Base-by-base conservation (phyloP, 2,329 filamentous ascomycete genomes). In the Acrodontium crateriforme region DNA sequence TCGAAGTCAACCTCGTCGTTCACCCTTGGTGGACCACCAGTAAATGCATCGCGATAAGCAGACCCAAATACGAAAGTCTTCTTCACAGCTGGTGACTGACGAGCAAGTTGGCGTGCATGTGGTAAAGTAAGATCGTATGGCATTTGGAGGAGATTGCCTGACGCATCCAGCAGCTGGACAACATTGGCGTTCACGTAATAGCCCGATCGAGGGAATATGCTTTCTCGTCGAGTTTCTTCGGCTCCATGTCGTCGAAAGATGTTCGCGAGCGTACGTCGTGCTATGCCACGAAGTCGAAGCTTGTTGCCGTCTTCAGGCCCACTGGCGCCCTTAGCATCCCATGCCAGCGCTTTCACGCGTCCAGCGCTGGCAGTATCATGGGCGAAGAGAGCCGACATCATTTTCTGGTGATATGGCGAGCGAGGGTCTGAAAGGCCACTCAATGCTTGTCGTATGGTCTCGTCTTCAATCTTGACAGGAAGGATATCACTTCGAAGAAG, bases 1-100 rank as follows among this genome's bases (percentile, higher is more conserved):
- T 98, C 89, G 51, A 95, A 98, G 51, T 95, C 85, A 2, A 91
- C 85, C 49, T 95, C 89, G 7, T 81, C 78, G 49, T 82, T 78
- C 45, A 77, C 78, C 31, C 69, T 68, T 5, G 89, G 89, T 41
- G 92, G 80, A 2, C 82, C 80, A 6, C 82, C 84, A 30, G 74
- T 75, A 26, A 74, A 65, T 24, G 70, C 74, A 38, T 91, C 80
- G 21, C 89, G 72, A 49, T 83, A 95, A 1, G 95, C 84, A 18
- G 69, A 77, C 5, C 84, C 85, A 50, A 98, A 94, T 0, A 80
- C 74, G 52, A 83, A 93, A 0, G 80, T 81, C 39, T 82, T 79
- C 40, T 81, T 71, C 4, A 82, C 58, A 1, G 72, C 63, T 0
- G 72, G 62, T 9, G 62, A 62, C 24, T 75, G 69, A 37, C 80